Conservation (phyloP, 2,329 filamentous ascomycete species). For the Macrophomina phaseolina region DNA sequence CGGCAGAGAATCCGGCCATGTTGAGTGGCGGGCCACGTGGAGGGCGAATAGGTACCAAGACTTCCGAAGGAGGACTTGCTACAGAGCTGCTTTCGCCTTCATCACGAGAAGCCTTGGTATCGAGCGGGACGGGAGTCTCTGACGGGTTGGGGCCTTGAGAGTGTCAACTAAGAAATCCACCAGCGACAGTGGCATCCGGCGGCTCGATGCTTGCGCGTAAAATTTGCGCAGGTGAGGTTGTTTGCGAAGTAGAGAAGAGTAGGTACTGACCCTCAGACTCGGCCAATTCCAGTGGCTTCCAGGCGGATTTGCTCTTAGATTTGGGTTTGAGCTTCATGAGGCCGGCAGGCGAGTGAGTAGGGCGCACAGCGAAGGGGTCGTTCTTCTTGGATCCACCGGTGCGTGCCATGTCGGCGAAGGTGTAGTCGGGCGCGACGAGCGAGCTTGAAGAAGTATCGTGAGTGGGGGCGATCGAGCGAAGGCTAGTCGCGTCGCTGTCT, state of each 20-base stretch:
- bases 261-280: conserved; percentile 30
- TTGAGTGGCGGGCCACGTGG: conserved; percentile 22
- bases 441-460: conserved; percentile 19
- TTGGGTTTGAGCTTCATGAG: conserved; percentile 36
- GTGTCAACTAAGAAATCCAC: neutral
- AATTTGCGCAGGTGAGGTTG: neutral
- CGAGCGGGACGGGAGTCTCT: neutral
- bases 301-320: conserved; percentile 28
- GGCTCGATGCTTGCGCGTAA: no score
- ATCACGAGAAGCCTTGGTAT: neutral
- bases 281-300: conserved; percentile 35
- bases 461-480: conserved; percentile 7
- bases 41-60: conserved; percentile 16
- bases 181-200: neutral
- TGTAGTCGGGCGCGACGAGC: conserved; percentile 28
- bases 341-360: conserved; percentile 29
- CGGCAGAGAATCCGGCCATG: conserved; percentile 24
- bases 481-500: conserved; percentile 16
- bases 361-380: conserved; percentile 26
- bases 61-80: neutral
- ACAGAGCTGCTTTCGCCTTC: neutral
- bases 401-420: conserved; percentile 42
- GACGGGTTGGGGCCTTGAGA: neutral
- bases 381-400: conserved; percentile 29
- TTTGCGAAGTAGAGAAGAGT: neutral